These are phyloP conservation scores for Quercus phellos DNA, from an alignment of 331 rosid species.

Conservation along the genomic window DNA sequence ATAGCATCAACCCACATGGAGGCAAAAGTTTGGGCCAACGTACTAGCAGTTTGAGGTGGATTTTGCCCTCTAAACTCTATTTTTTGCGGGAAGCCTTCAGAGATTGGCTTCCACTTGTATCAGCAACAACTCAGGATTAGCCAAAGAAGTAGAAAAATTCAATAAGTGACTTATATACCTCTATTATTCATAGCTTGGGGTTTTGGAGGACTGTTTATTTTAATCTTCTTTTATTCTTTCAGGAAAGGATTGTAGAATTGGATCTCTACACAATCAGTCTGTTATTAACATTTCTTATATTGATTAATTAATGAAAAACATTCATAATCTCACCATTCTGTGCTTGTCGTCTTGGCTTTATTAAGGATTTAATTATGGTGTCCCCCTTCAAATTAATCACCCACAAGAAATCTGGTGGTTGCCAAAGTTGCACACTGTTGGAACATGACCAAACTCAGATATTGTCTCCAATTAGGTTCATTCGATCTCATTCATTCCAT, in stretches of 20 bases:
- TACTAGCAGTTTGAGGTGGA: slow-evolving; percentile 35
- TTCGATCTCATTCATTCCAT: too few relatives aligned
- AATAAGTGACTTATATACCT: slow-evolving; percentile 53
- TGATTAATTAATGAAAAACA: slow-evolving; percentile 54
- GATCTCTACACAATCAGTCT: slow-evolving; percentile 35
- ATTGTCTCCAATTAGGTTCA: too few relatives aligned
- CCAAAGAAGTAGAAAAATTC: slow-evolving; percentile 39
- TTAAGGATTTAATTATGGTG: background rate
- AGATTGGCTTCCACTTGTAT: slow-evolving; percentile 52
- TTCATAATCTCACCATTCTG: slow-evolving; percentile 21
- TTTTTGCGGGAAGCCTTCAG: slow-evolving; percentile 40
- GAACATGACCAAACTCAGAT: too few relatives aligned
- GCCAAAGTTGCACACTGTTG: too few relatives aligned
- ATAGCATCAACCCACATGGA: slow-evolving; percentile 33
- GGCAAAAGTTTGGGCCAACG: slow-evolving; percentile 31
- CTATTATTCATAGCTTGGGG: slow-evolving; percentile 40
- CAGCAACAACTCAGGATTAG: slow-evolving; percentile 58
- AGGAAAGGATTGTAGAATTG: slow-evolving; percentile 52
- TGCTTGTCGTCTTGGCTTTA: background rate
- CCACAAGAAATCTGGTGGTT: too few relatives aligned
- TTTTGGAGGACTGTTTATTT: slow-evolving; percentile 39
- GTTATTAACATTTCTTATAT: slow-evolving; percentile 52
- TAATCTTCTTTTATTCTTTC: slow-evolving; percentile 44
- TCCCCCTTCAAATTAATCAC: too few relatives aligned
- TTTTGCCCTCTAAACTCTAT: slow-evolving; percentile 27